phyloP scores from a whole-genome alignment of 805 yeast species.

The Saturnispora bothae region DNA sequence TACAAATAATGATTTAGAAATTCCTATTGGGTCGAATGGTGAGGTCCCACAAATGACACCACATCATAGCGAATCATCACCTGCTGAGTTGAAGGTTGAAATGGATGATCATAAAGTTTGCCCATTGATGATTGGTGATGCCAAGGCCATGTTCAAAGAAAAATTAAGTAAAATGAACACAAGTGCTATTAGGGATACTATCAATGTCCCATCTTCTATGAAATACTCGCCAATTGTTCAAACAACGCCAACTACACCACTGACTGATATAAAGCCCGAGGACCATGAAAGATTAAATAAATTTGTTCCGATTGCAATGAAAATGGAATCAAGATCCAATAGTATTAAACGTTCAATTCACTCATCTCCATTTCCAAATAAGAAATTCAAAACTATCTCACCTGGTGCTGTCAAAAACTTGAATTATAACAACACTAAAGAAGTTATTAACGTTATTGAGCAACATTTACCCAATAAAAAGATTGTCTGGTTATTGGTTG shows the following conservation, averaged over 20 bases:
- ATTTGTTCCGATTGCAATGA: slow-evolving; percentile 15
- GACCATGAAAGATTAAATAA: slow-evolving; percentile 12
- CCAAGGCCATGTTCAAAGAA: slow-evolving; percentile 28
- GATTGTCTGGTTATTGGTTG: slow-evolving; percentile 45
- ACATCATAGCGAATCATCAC: too few relatives aligned
- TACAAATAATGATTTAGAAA: slow-evolving; percentile 1
- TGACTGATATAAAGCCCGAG: slow-evolving; percentile 13
- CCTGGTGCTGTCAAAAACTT: slow-evolving; percentile 27
- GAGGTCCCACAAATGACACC: slow-evolving; percentile 1
- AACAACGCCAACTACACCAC: slow-evolving; percentile 14
- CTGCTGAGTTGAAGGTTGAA: slow-evolving; percentile 16
- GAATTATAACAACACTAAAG: slow-evolving; percentile 32
- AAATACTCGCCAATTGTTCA: slow-evolving; percentile 4
- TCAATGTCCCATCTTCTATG: slow-evolving; percentile 7
- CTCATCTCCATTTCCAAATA: slow-evolving; percentile 10
- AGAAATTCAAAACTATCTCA: slow-evolving; percentile 21
- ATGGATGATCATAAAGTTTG: slow-evolving; percentile 31
- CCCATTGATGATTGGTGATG: slow-evolving; percentile 38
- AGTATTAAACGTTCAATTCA: slow-evolving; percentile 8
- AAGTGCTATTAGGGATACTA: slow-evolving; percentile 22
- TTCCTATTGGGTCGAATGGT: slow-evolving; percentile 2
- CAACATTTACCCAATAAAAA: slow-evolving; percentile 43
- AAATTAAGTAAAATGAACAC: slow-evolving; percentile 24
- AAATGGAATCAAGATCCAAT: slow-evolving; percentile 12
- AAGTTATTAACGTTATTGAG: slow-evolving; percentile 31